Percentiles rank a stretch among this genome's conserved stretches.
Evolutionary conservation across 805 yeast species (phyloP).

Genomic region (Spathaspora sp.): DNA sequence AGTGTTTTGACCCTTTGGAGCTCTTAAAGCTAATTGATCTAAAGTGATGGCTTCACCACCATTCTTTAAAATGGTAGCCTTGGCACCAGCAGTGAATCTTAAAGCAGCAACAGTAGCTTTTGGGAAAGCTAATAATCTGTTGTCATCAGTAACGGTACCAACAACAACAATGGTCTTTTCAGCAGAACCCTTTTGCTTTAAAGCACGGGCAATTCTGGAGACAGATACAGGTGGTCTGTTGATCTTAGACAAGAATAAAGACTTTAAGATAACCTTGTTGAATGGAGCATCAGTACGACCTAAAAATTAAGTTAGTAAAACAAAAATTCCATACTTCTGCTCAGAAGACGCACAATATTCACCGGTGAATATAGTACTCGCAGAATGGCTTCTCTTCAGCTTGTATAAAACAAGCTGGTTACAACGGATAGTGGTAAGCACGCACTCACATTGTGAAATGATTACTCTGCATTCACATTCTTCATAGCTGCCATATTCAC

Average conservation of each 20-base stretch:
- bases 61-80: slow-evolving; percentile 93
- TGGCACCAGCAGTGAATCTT: slow-evolving; percentile 99
- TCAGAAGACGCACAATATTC: slow-evolving; percentile 37
- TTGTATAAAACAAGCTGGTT: neutral
- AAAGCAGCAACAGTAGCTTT: slow-evolving; percentile 98
- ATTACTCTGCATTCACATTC: neutral
- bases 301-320: slow-evolving; percentile 34
- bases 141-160: slow-evolving; percentile 98
- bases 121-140: slow-evolving; percentile 91
- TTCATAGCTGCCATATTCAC: neutral
- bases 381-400: slow-evolving; percentile 21
- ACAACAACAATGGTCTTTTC: slow-evolving; percentile 95
- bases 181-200: slow-evolving; percentile 77
- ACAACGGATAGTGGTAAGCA: neutral
- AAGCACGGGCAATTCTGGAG: slow-evolving; percentile 83
- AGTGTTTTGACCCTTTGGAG: slow-evolving; percentile 99
- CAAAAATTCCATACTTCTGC: slow-evolving; percentile 29
- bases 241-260: slow-evolving; percentile 95
- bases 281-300: slow-evolving; percentile 99
- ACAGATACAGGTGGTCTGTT: slow-evolving; percentile 99
- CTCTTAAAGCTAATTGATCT: slow-evolving; percentile 98
- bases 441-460: neutral
- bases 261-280: slow-evolving; percentile 94
- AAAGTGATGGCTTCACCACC: slow-evolving; percentile 99
- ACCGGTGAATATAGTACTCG: slow-evolving; percentile 27